phyloP scores from a whole-genome alignment of 2,329 filamentous ascomycete genomes.

The Monosporascus sp. region DNA sequence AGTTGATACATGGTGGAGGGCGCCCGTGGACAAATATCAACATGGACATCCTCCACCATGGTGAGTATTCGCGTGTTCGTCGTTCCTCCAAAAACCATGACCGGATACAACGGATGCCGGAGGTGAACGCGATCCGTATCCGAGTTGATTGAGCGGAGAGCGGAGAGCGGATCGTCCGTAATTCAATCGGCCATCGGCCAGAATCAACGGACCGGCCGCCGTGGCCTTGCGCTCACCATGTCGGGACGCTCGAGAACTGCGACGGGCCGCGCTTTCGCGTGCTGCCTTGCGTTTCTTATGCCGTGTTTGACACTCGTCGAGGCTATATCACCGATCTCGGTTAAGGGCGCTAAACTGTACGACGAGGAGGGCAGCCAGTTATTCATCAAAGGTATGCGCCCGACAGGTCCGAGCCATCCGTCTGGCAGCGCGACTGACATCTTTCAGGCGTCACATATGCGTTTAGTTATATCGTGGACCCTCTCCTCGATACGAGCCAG shows the following conservation, averaged over 20 bases:
- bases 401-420: not conserved
- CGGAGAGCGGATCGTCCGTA: no score
- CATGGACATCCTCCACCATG: no score
- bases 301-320: not conserved
- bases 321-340: slow-evolving; percentile 1
- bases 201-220: no score
- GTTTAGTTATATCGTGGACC: not conserved
- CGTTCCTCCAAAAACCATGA: no score
- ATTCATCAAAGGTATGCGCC: not conserved
- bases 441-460: not conserved
- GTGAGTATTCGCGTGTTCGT: no score
- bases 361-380: slow-evolving; percentile 1
- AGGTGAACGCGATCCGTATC: no score
- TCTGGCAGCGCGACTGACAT: not conserved
- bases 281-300: not conserved
- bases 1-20: no score
- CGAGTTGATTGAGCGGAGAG: no score
- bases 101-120: no score
- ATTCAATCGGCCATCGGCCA: no score
- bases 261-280: not conserved
- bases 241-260: not conserved
- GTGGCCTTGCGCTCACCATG: not conserved
- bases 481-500: slow-evolving; percentile 1
- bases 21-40: no score
- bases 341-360: slow-evolving; percentile 1